Evolutionary conservation across 1,284 basidiomycete species (phyloP), one percentile per base, ranked within the genome.

Genomic region (Cryptococcus wingfieldii): DNA sequence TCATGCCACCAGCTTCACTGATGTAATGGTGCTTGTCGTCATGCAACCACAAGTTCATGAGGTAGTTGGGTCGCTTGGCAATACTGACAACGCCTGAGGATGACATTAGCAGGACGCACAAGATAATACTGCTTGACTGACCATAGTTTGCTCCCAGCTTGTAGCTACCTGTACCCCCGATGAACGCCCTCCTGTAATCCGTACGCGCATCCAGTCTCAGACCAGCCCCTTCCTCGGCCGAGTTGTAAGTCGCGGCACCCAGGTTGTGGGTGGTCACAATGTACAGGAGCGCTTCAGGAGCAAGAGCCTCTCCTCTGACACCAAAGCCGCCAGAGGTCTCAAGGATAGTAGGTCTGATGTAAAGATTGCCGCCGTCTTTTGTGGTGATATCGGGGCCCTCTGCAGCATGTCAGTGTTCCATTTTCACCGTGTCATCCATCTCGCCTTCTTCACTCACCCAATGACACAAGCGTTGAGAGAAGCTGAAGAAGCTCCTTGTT

Each of bases 81-180:
- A 72, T 64, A 25, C 60, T 65, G 38, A 72, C 72, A 47, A 71
- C 31, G 69, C 47, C 72, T 70, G 70, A 31, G 5, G 3, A 16
- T 16, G 27, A 19, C 23, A 13, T 16, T n/a, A 45, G 19, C 4
- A 10, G 19, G 14, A 10, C 39, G 14, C 16, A 7, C 9, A 16
- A 46, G 28, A 18, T 23, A 14, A 25, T 4, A 14, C 4, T 18
- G 31, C 13, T 14, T 19, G 13, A 61, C 67, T 59, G 49, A 70
- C 71, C 71, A 56, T 75, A 75, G 59, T 75, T 75, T 25, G 73
- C 73, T 23, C 73, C 73, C 42, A 75, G 63, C 66, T 74, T 75
- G 65, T 68, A 75, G 45, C 61, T 65, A 31, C 72, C 71, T 14
- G 69, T 70, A 48, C 71, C 73, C 63, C 72, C 70, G 8, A 70